These are phyloP conservation scores for Hemileccinum impolitum DNA, from an alignment of 768 basidiomycete genomes.

Conservation along the genomic window DNA sequence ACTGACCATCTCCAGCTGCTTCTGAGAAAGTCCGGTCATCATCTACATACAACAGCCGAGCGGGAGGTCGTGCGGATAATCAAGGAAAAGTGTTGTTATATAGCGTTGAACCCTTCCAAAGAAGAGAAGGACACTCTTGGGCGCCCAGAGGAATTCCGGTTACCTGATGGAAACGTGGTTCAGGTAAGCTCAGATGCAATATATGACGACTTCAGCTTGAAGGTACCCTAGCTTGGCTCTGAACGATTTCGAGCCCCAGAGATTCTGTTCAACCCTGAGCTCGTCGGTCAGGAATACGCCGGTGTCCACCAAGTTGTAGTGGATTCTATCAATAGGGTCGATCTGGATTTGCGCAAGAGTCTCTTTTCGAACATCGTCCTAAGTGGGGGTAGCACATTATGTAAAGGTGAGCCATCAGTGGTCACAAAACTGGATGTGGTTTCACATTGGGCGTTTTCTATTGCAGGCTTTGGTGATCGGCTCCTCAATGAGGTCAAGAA, in stretches of 20 bases:
- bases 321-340: slow-evolving; percentile 96
- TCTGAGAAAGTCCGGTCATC: slow-evolving; percentile 90
- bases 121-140: slow-evolving; percentile 89
- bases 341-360: slow-evolving; percentile 92
- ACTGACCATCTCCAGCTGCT: slow-evolving; percentile 95
- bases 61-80: slow-evolving; percentile 95
- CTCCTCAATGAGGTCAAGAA: slow-evolving; percentile 96
- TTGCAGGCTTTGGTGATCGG: slow-evolving; percentile 88
- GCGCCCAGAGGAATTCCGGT: slow-evolving; percentile 80
- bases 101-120: slow-evolving; percentile 88
- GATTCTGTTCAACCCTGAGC: slow-evolving; percentile 95
- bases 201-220: slow-evolving; percentile 12
- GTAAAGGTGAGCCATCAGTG: slow-evolving; percentile 61
- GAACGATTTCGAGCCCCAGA: slow-evolving; percentile 98
- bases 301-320: slow-evolving; percentile 98
- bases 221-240: slow-evolving; percentile 66
- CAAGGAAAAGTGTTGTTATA: slow-evolving; percentile 98
- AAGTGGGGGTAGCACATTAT: slow-evolving; percentile 94
- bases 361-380: slow-evolving; percentile 96
- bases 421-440: slow-evolving; percentile 16
- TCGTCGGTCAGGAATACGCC: slow-evolving; percentile 93
- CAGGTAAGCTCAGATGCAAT: slow-evolving; percentile 52
- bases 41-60: slow-evolving; percentile 95
- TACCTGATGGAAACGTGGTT: slow-evolving; percentile 94
- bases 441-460: slow-evolving; percentile 5